Base-by-base conservation (phyloP, 495 filamentous ascomycete species). In the Penicillium malachiteum region DNA sequence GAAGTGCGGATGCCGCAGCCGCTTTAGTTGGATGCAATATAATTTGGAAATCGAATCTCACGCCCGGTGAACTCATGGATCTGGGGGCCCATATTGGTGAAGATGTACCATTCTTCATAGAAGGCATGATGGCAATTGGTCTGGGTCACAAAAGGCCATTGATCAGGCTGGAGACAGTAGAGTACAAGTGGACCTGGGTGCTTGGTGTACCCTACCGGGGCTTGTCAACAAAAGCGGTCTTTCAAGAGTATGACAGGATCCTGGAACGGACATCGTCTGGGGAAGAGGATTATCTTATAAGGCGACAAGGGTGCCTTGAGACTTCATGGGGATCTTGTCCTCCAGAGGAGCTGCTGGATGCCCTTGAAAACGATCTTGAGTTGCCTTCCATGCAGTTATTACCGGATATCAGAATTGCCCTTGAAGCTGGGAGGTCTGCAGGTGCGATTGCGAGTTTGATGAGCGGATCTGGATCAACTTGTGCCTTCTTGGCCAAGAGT, bases 391-490 rank as follows among this genome's bases (percentile, higher is more conserved):
- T 26, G 5, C 5, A 26, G 12, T n/a, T 55, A 6, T 38, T 48
- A 7, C 45, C 53, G 21, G 53, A 55, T 55, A 55, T 55, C 10
- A 14, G 18, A 1, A 9, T 11, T 33, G 53, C 53, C 8, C 18
- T 55, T 0, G 10, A 41, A 9, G 37, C 37, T n/a, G 53, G 53
- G 7, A 31, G 32, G 38, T 34, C 35, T 3, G n/a, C 14, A 16
- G 53, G 53, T 11, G 53, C 53, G 10, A 1, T 42, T 12, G 10
- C 33, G 35, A 42, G 34, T 21, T 13, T 55, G 8, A 55, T 55
- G 53, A 42, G 53, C 42, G 53, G 53, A 11, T 55, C 53, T 17
- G 53, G 53, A 18, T 55, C 53, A 13, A 55, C 53, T 9, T 55
- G 53, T 10, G 53, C 53, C 2, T 55, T 55, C 13, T 6, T 55